Conservation (phyloP, 441 rosid species). For the Populus tomentosa region DNA sequence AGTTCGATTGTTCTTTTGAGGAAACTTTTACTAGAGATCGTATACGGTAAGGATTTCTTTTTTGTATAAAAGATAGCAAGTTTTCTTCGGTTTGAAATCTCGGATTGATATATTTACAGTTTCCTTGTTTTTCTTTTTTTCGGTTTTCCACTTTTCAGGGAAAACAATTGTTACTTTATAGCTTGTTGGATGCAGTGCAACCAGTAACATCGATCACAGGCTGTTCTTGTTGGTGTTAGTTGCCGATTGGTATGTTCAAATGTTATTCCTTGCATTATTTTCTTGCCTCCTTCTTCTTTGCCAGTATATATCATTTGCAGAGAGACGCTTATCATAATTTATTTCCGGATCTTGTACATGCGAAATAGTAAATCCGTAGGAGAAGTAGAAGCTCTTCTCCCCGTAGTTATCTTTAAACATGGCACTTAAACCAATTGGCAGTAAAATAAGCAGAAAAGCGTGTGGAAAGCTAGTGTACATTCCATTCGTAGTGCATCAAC, state of each 20-base stretch:
- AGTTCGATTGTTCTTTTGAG: conserved; percentile 43
- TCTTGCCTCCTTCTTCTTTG: neutral
- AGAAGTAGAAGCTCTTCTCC: neutral
- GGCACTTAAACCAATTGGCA: neutral
- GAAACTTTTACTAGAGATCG: neutral
- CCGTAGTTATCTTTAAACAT: neutral
- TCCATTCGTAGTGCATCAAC: neutral
- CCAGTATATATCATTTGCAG: neutral
- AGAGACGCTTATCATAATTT: neutral
- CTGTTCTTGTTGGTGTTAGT: conserved; percentile 82
- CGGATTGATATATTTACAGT: neutral
- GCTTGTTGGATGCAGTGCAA: conserved; percentile 93
- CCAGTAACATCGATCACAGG: conserved; percentile 74
- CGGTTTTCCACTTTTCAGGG: conserved; percentile 43
- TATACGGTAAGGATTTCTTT: neutral
- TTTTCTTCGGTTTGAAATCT: conserved; percentile 8
- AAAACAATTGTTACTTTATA: conserved; percentile 83
- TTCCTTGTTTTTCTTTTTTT: neutral
- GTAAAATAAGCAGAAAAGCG: neutral
- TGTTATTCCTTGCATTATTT: conserved; percentile 6
- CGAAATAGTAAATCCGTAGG: neutral
- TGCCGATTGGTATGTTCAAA: conserved; percentile 60
- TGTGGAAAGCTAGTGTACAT: neutral
- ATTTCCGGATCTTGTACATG: neutral
- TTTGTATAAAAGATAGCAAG: neutral